Conservation (phyloP, 495 filamentous ascomycete genomes). For the Penicillium egyptiacum region DNA sequence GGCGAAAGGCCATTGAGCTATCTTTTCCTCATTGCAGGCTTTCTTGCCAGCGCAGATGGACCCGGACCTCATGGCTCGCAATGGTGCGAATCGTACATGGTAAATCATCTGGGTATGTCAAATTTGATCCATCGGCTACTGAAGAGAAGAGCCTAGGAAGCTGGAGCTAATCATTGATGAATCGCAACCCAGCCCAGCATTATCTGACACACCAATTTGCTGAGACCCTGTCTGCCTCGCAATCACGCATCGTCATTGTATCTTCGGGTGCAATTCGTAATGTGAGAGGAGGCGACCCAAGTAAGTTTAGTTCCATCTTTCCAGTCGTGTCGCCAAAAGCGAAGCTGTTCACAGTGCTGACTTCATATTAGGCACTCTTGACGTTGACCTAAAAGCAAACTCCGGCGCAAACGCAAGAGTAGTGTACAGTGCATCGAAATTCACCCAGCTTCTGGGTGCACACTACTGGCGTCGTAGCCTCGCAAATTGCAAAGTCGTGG, state of each 20-base stretch:
- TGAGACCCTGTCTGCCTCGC: constrained; percentile 23
- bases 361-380: constrained; percentile 24
- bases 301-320: constrained; percentile 13
- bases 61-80: constrained; percentile 30
- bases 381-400: constrained; percentile 29
- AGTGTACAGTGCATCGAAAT: constrained; percentile 33
- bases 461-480: constrained; percentile 33
- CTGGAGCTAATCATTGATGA: neutral
- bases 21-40: constrained; percentile 28
- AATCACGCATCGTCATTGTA: constrained; percentile 31
- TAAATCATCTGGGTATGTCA: constrained; percentile 32
- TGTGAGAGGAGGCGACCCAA: constrained; percentile 25
- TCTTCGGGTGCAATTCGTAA: constrained; percentile 33
- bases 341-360: neutral
- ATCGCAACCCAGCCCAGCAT: constrained; percentile 26
- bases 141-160: neutral
- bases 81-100: constrained; percentile 29
- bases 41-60: constrained; percentile 19
- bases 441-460: constrained; percentile 27
- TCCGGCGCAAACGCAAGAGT: constrained; percentile 24
- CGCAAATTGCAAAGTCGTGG: constrained; percentile 26
- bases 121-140: neutral
- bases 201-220: constrained; percentile 29
- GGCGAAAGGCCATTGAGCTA: constrained; percentile 20
- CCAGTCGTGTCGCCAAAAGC: neutral